Evolutionary conservation across 345 rosid species (phyloP), one percentile per base, ranked within the genome.

Genomic region (Ailanthus altissimus): DNA sequence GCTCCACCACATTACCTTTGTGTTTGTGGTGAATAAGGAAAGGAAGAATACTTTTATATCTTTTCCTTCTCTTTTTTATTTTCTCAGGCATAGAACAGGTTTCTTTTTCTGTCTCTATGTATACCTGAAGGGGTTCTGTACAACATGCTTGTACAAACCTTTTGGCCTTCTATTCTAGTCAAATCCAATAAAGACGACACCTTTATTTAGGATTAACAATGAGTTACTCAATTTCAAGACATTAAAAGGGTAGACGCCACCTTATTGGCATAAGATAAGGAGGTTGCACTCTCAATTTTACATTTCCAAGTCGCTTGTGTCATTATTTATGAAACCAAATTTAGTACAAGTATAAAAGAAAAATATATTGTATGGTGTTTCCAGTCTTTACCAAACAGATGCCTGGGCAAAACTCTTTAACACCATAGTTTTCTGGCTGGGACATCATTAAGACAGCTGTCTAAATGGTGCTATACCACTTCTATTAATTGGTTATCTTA

Each of bases 381-480:
- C 28, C 6, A 23, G 21, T 57, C 57, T 57, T 58, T 12, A 53
- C 61, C 38, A 40, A 58, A 42, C 21, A 72, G 21, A 50, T 23
- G 20, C 13, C 53, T 40, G 40, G 53, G 74, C 42, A 61, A 42
- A 53, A 77, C 46, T 62, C 16, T 72, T 57, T 71, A 45, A 23
- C 23, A 21, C 15, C 38, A 36, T 23, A 60, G 10, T 16, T 59
- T 26, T 5, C 23, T 25, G 23, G 54, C 25, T 8, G 9, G 42
- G 56, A 21, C 23, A 23, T 72, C 8, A 6, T 62, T 59, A 54
- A 67, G 53, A 32, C 36, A 67, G 64, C 47, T 62, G 59, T 42
- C 36, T 43, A 40, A 11, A 26, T 45, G 25, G 40, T 61, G 32
- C 14, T 20, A 45, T 25, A 26, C 15, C 73, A 50, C 15, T 28